Conservation (phyloP, 148 eudicot genomes). For the Cornus kousa region DNA sequence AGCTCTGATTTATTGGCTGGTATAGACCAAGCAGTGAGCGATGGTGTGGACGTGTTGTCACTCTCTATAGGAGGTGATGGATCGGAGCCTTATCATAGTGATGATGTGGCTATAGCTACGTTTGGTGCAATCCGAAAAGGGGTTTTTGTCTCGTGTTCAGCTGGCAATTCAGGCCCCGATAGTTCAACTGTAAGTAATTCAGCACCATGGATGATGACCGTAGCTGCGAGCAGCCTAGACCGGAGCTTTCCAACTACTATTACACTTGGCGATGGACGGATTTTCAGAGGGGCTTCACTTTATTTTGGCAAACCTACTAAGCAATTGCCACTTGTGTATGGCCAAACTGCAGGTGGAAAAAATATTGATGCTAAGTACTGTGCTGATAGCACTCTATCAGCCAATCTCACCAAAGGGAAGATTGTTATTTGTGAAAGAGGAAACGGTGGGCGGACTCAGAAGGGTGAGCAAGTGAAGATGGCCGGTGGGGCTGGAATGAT, state of each 20-base stretch:
- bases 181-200: slow-evolving; percentile 58
- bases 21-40: slow-evolving; percentile 55
- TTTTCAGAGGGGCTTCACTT: slow-evolving; percentile 51
- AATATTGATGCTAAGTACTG: slow-evolving; percentile 58
- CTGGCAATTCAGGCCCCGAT: slow-evolving; percentile 71
- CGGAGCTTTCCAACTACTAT: slow-evolving; percentile 50
- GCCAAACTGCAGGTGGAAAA: slow-evolving; percentile 37
- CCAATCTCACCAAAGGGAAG: slow-evolving; percentile 45
- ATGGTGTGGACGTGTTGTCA: slow-evolving; percentile 66
- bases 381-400: slow-evolving; percentile 33
- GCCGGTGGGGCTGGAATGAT: slow-evolving; percentile 79
- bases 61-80: slow-evolving; percentile 65
- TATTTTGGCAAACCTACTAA: slow-evolving; percentile 42
- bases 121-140: no score
- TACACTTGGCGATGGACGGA: slow-evolving; percentile 48
- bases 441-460: slow-evolving; percentile 40
- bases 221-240: slow-evolving; percentile 64
- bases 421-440: slow-evolving; percentile 67
- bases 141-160: slow-evolving; percentile 64
- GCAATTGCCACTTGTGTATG: slow-evolving; percentile 42
- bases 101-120: slow-evolving; percentile 67
- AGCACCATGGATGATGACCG: slow-evolving; percentile 78
- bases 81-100: slow-evolving; percentile 52
- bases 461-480: slow-evolving; percentile 52
- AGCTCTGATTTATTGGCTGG: slow-evolving; percentile 71